Base-by-base conservation (phyloP, 2,329 filamentous ascomycete species). In the Trichoderma semiorbis region DNA sequence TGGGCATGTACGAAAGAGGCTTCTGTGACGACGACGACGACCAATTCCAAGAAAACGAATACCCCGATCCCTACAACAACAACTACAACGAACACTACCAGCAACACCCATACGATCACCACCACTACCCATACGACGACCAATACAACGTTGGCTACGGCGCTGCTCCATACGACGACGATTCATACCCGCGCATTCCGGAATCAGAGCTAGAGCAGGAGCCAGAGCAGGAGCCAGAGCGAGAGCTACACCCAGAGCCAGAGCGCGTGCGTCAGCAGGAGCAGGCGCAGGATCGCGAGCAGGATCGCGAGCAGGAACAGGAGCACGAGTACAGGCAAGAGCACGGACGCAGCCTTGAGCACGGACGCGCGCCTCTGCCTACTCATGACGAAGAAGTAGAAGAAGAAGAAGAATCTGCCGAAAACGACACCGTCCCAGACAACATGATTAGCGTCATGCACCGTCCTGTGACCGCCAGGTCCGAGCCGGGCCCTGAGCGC, bases 1-100 rank as follows among this genome's bases (percentile, higher is more conserved):
- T 93, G 81, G 90, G 88, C 78, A 90, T 91, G 84, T 92, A 91
- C 79, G 89, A 90, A 78, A 85, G 86, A 74, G 89, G 89, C 14
- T 91, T 91, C 76, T 81, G 80, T 73, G 83, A 84, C 75, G 83
- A 83, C 75, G 80, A 82, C 47, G 79, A 83, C 73, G 79, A 83
- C 26, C 58, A 80, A 82, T 55, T 74, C 78, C 47, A 21, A 47
- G 47, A 43, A 65, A 53, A 65, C 57, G 58, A 70, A 30, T 63
- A 70, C 10, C 28, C n/a, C 24, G 60, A 70, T 14, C 26, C 68
- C 57, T 36, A 36, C 53, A 39, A 24, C 43, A 28, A 84, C 75
- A 82, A 83, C 74, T 80, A 81, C 43, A 79, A 82, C 72, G 79
- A 82, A 26, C 78, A 80, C 58, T 30, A 69, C 57, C 26, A 60